These are phyloP conservation scores for Apiospora koreana DNA, from an alignment of 2,329 filamentous ascomycete species.

Conservation along the genomic window DNA sequence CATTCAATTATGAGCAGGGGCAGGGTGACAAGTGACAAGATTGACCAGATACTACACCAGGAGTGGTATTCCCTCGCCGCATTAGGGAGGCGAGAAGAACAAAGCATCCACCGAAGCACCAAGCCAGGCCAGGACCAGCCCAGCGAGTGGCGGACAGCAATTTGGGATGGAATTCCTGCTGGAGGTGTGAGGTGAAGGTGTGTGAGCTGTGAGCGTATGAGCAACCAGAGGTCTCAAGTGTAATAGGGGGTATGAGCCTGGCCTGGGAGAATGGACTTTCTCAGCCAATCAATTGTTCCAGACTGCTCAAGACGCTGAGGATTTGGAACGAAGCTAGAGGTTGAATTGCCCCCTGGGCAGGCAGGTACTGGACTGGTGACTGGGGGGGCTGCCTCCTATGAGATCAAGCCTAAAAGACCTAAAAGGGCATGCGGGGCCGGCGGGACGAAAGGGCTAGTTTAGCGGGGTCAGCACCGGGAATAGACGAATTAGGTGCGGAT, in stretches of 20 bases:
- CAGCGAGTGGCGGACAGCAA: not conserved
- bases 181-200: not conserved
- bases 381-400: not conserved
- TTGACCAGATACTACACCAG: too few species aligned
- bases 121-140: not conserved
- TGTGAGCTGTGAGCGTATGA: not conserved
- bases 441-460: not conserved
- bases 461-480: not conserved
- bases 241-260: not conserved
- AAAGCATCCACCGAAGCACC: not conserved
- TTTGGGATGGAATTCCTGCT: not conserved
- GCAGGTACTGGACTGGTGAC: too few species aligned
- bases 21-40: too few species aligned
- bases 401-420: not conserved
- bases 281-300: not conserved
- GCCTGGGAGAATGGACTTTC: not conserved
- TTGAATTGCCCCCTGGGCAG: not conserved
- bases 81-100: not conserved
- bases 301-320: not conserved
- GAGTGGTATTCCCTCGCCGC: not conserved
- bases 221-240: not conserved
- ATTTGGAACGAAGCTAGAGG: conserved; percentile 6
- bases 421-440: conserved; percentile 4
- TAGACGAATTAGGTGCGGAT: too few species aligned
- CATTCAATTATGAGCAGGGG: too few species aligned